Conservation (phyloP, 108 stramenopile species). For the Seminavis robusta region DNA sequence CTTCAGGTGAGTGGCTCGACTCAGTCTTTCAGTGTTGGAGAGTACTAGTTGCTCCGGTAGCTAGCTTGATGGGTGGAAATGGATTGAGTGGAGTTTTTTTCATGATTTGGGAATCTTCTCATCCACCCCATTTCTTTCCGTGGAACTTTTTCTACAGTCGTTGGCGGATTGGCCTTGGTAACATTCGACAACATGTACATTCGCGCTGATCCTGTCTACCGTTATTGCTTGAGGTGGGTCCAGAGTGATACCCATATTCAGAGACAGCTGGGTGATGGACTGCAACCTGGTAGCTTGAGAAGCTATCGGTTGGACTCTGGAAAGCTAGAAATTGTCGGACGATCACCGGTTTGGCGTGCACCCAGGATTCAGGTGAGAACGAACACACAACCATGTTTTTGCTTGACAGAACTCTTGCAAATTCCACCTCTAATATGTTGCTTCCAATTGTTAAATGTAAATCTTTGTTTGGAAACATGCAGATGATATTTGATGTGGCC, state of each 20-base stretch:
- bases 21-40: not conserved
- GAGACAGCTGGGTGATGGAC: slow-evolving; percentile 22
- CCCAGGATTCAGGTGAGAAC: slow-evolving; percentile 31
- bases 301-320: slow-evolving; percentile 33
- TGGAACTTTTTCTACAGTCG: slow-evolving; percentile 4
- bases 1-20: slow-evolving; percentile 7
- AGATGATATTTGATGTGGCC: slow-evolving; percentile 35
- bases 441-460: too few relatives aligned
- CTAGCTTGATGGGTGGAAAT: not conserved
- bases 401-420: too few relatives aligned
- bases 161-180: slow-evolving; percentile 14
- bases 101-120: too few relatives aligned
- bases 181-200: slow-evolving; percentile 27
- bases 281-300: slow-evolving; percentile 17
- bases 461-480: too few relatives aligned
- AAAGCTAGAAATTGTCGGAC: slow-evolving; percentile 12
- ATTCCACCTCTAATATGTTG: too few relatives aligned
- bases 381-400: too few relatives aligned
- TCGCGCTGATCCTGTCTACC: slow-evolving; percentile 39
- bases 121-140: not conserved
- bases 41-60: too few relatives aligned
- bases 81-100: not conserved
- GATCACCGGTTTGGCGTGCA: slow-evolving; percentile 16
- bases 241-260: slow-evolving; percentile 14
- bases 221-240: slow-evolving; percentile 22